A percentile compares a stretch with the other conserved stretches of the same genome.
phyloP scores from a whole-genome alignment of 129 eudicot species.

The Flaveria robusta region DNA sequence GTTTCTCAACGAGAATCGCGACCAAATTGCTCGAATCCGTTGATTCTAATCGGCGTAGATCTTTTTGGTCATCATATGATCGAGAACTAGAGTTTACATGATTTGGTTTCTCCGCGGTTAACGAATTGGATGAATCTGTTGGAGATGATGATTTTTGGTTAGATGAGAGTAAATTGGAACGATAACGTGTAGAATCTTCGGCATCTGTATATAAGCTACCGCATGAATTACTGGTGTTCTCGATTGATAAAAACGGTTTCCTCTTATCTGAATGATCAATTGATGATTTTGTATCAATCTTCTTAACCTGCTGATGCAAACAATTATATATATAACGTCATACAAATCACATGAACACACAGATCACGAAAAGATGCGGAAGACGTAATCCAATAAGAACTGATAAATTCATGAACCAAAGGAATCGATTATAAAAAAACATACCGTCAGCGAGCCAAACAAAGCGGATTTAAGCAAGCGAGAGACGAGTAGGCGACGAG shows the following conservation, averaged over 20 bases:
- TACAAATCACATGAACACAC: no score
- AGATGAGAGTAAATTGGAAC: constrained; percentile 26
- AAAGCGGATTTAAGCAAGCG: no score
- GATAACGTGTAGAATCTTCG: constrained; percentile 19
- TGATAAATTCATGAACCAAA: no score
- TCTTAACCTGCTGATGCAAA: constrained; percentile 34
- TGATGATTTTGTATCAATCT: constrained; percentile 29
- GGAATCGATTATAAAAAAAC: no score
- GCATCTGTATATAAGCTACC: no score
- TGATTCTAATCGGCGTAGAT: background rate
- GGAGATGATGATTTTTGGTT: constrained; percentile 16
- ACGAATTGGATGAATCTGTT: constrained; percentile 10
- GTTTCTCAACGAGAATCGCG: background rate
- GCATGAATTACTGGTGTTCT: constrained; percentile 17
- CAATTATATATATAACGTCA: background rate
- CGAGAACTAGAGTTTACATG: background rate
- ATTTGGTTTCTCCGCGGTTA: background rate
- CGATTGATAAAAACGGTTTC: constrained; percentile 2
- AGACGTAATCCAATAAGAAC: no score
- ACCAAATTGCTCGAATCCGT: background rate
- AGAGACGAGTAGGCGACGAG: no score
- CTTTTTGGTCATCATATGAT: constrained; percentile 13
- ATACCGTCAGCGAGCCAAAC: no score
- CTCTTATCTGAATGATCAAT: constrained; percentile 16
- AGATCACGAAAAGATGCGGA: no score